A percentile compares a stretch with the other conserved stretches of the same genome.
phyloP scores from a whole-genome alignment of 1,139 yeast species.

The Kurtzmaniella quercitrusa region DNA sequence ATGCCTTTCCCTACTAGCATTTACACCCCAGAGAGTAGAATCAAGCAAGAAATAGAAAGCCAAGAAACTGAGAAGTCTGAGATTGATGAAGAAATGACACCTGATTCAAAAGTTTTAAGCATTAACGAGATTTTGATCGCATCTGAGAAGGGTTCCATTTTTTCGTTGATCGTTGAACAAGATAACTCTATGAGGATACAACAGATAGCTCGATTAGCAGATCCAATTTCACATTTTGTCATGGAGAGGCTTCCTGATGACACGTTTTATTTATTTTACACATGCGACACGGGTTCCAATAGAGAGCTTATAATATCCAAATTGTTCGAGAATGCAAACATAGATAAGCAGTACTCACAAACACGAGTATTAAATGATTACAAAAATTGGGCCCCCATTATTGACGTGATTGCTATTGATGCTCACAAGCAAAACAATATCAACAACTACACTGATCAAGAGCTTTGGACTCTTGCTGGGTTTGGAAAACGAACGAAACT shows the following conservation, averaged over 20 bases:
- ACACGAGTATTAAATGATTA: slow-evolving; percentile 20
- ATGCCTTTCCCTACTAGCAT: slow-evolving; percentile 38
- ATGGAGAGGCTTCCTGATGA: slow-evolving; percentile 16
- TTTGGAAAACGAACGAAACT: slow-evolving; percentile 33
- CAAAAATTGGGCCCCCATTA: slow-evolving; percentile 49
- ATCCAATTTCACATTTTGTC: slow-evolving; percentile 31
- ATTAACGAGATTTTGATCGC: slow-evolving; percentile 37
- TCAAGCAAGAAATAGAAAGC: slow-evolving; percentile 6
- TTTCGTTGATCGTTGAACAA: slow-evolving; percentile 21
- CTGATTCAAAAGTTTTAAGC: slow-evolving; percentile 2
- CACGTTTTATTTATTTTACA: slow-evolving; percentile 25
- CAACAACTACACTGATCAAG: slow-evolving; percentile 24
- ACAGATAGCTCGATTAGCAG: slow-evolving; percentile 27
- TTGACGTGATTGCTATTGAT: slow-evolving; percentile 38
- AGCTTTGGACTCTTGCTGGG: slow-evolving; percentile 49
- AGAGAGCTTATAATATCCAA: slow-evolving; percentile 22
- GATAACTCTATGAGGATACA: slow-evolving; percentile 11
- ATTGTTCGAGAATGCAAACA: slow-evolving; percentile 8
- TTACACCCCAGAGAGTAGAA: slow-evolving; percentile 22
- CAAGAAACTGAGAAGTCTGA: neutral
- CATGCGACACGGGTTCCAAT: slow-evolving; percentile 34
- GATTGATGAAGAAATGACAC: slow-evolving; percentile 7
- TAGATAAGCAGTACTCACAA: slow-evolving; percentile 11
- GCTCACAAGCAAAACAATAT: slow-evolving; percentile 17
- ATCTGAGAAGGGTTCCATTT: slow-evolving; percentile 39